Evolutionary conservation across 257 asterid species (phyloP), one percentile per base, ranked within the genome.

Genomic region (Haberlea rhodopensis): DNA sequence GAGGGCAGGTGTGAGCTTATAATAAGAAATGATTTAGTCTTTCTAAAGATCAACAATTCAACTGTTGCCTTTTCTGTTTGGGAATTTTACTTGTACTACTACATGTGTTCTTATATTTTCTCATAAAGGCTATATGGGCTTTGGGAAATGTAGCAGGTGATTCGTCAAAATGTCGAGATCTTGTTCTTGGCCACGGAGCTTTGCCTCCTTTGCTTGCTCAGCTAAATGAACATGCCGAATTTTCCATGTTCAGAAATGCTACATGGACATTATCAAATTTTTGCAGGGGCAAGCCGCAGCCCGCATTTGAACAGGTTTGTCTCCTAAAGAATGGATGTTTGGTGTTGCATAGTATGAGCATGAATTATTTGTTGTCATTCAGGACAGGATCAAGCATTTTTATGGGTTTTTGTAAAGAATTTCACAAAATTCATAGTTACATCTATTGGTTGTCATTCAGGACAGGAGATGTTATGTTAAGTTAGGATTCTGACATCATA

Each of bases 1-100:
- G 66, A 8, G 75, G 69, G 64, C 72, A 74, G 72, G 75, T 69
- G 59, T 8, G 2, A 52, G 20, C 25, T 3, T 27, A 8, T 3
- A 26, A 4, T 5, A 18, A 31, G 13, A 31, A n/a, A 19, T 19
- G 0, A 19, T 31, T 34, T 6, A 6, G 51, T 16, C 19, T 8
- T 43, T 43, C 4, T 5, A 37, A 37, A 37, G 48, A 37, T 37
- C 1, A 43, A 43, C 20, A 43, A 15, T 8, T 16, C 51, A 16
- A 15, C 51, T 43, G 51, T 43, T 43, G 8, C 16, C 5, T 43
- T 43, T 43, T 16, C 20, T 43, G 19, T 43, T 15, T 43, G 51
- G 16, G 20, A 1, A 4, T 43, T 43, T 43, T 43, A 13, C 20
- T 43, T 43, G 46, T 37, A 37, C 46, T 37, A 20, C 15, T 43